Evolutionary conservation across 352 stramenopile species (phyloP), one percentile per base, ranked within the genome.

Genomic region (Phytopythium helicoides): DNA sequence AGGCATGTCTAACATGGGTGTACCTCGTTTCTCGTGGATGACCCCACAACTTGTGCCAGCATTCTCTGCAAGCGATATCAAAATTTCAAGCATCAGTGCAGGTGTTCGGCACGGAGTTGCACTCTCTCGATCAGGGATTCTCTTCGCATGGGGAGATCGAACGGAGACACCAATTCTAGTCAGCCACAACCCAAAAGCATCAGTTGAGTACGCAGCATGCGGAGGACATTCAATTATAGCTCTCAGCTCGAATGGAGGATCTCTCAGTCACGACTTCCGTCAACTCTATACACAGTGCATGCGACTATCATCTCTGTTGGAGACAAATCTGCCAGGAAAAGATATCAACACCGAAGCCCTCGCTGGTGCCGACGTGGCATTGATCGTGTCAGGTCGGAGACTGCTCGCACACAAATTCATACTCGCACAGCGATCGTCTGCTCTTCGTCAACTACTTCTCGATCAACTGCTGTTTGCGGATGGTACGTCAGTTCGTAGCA

Each of bases 111-210:
- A 98, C 59, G 89, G 82, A 6, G 81, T 87, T 0, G 93, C 86
- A 5, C 65, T 98, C 19, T 97, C 90, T 11, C 62, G 70, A 3
- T 69, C 73, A 19, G 95, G 94, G 11, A 86, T 96, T 62, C 60
- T 98, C 1, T 98, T 96, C 60, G 78, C 95, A 31, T 99, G 96
- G 96, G 77, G 76, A 5, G 66, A 76, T 19, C 34, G 44, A 4
- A 26, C 54, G 8, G 51, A 45, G 0, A 40, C 56, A 8, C 25
- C 38, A 72, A 23, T 46, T 62, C 11, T 18, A 15, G 22, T 77
- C 19, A 49, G 58, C 8, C 18, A 6, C 7, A 6, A 1, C 7
- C 3, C 37, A 22, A 14, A 18, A 21, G 10, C 9, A 62, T 86
- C 9, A 62, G 61, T 74, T 8, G 75, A 83, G 40, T 40, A 62